A percentile compares a stretch with the other conserved stretches of the same genome.
Conservation (phyloP, 2,329 filamentous ascomycete species). For the Phialophora expanda region DNA sequence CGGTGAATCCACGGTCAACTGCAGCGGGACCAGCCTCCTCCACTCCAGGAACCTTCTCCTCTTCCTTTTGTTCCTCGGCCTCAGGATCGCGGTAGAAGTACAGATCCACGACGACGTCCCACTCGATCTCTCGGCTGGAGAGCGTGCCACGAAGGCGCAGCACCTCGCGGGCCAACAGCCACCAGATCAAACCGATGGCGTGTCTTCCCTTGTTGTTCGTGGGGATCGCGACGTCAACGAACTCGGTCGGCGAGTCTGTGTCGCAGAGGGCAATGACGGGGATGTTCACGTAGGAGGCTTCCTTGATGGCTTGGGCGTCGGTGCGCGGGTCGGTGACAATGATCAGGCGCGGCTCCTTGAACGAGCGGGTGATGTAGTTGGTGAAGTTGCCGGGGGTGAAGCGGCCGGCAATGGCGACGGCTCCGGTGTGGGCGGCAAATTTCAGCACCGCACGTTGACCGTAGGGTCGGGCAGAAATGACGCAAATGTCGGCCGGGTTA, state of each 20-base stretch:
- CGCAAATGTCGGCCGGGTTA: slow-evolving; percentile 99
- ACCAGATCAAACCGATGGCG: slow-evolving; percentile 98
- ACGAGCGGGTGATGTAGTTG: slow-evolving; percentile 99
- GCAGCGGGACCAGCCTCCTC: slow-evolving; percentile 83
- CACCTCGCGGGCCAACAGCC: slow-evolving; percentile 99
- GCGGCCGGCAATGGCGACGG: slow-evolving; percentile 96
- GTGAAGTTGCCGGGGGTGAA: slow-evolving; percentile 99
- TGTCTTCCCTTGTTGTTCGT: slow-evolving; percentile 99
- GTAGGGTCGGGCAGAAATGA: slow-evolving; percentile 99
- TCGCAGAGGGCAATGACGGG: slow-evolving; percentile 99
- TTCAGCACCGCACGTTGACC: slow-evolving; percentile 99
- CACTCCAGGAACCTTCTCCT: slow-evolving; percentile 79
- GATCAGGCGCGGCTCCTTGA: slow-evolving; percentile 99
- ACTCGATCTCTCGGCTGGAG: slow-evolving; percentile 91
- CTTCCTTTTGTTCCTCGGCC: slow-evolving; percentile 97
- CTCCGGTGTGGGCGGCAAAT: slow-evolving; percentile 98
- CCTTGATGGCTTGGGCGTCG: slow-evolving; percentile 99
- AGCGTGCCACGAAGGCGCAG: slow-evolving; percentile 98
- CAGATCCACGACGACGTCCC: slow-evolving; percentile 99
- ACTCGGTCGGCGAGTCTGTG: slow-evolving; percentile 99
- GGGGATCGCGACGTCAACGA: slow-evolving; percentile 98
- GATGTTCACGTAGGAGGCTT: slow-evolving; percentile 99
- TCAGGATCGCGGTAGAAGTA: slow-evolving; percentile 99
- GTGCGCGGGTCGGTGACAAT: slow-evolving; percentile 99
- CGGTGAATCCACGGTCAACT: slow-evolving; percentile 77